Evolutionary conservation across 2,329 filamentous ascomycete species (phyloP).

Genomic region (Cladosporium sphaerospermum): DNA sequence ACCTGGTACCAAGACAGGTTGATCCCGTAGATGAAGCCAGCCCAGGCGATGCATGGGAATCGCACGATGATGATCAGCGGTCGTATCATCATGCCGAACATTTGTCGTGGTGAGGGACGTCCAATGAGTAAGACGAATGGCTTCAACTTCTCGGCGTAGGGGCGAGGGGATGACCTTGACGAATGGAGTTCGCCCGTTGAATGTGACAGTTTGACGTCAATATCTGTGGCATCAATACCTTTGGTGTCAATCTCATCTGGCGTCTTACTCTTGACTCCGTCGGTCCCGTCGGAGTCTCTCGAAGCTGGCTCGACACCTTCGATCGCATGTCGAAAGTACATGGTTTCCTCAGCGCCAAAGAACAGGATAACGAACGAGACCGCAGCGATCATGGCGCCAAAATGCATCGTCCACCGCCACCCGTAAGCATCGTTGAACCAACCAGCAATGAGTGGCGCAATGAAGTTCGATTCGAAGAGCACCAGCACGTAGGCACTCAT

Average conservation of each 20-base stretch:
- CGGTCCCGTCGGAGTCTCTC: not conserved
- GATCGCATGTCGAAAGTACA: slow-evolving; percentile 35
- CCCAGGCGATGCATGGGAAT: slow-evolving; percentile 11
- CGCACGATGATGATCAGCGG: slow-evolving; percentile 14
- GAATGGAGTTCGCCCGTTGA: no score
- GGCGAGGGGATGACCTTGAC: not conserved
- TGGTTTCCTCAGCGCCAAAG: slow-evolving; percentile 57
- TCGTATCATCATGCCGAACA: slow-evolving; percentile 16
- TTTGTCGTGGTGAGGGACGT: slow-evolving; percentile 17
- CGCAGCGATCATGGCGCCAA: slow-evolving; percentile 49
- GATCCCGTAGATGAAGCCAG: slow-evolving; percentile 14
- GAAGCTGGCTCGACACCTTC: not conserved
- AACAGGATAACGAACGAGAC: slow-evolving; percentile 48
- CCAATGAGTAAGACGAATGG: slow-evolving; percentile 16
- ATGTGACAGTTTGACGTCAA: no score
- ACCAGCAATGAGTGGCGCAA: slow-evolving; percentile 42
- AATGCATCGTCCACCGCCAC: slow-evolving; percentile 46
- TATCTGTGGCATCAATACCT: not conserved
- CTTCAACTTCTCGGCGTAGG: slow-evolving; percentile 30
- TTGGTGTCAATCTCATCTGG: not conserved
- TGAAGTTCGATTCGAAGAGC: slow-evolving; percentile 19
- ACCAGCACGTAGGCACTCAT: slow-evolving; percentile 25
- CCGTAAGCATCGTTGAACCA: slow-evolving; percentile 45
- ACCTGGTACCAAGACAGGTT: slow-evolving; percentile 14
- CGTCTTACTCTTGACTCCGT: slow-evolving; percentile 14